Evolutionary conservation across 2,329 filamentous ascomycete species (phyloP), one percentile per base, ranked within the genome.

Genomic region (Penicillium sumatraense): DNA sequence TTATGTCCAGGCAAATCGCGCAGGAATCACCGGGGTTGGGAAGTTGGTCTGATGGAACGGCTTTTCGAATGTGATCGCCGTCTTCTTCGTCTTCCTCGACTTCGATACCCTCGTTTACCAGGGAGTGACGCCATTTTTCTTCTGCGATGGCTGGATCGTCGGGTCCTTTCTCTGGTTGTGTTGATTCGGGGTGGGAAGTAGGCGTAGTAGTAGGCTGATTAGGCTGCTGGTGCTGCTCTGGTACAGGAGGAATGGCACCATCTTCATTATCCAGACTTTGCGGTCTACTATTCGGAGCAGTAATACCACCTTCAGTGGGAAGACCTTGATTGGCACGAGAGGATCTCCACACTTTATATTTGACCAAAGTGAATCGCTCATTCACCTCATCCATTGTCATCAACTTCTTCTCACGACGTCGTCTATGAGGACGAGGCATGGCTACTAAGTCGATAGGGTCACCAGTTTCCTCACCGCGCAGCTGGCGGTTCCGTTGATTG

Each of bases 361-460:
- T 98, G 65, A 87, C 88, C 78, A 97, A 86, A 0, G 95, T 93
- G 68, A 99, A 99, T 65, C 96, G 91, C 64, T 96, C 92, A 72
- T 99, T 98, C 60, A 99, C 95, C 76, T 99, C 95, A 59, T 99
- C 95, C 87, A 98, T 97, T 2, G 90, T 90, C 95, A 99, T 98
- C 64, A 99, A 77, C 75, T 97, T 99, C 86, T 99, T 99, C 76
- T 99, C 95, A 56, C 93, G 86, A 62, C 93, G 86, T 68, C 93
- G 85, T 54, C 95, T 86, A 72, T 95, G 93, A 48, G 91, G 89
- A 57, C 91, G 80, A 54, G 91, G 90, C 84, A 98, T 92, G 54
- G 88, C 84, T 55, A 93, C 85, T 61, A 99, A 80, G 59, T 92
- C 92, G 68, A 99, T 96, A 6, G 89, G 90, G 60, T 97, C 93